phyloP scores from a whole-genome alignment of 1,284 basidiomycete genomes.

The Ceratobasidium sp. region DNA sequence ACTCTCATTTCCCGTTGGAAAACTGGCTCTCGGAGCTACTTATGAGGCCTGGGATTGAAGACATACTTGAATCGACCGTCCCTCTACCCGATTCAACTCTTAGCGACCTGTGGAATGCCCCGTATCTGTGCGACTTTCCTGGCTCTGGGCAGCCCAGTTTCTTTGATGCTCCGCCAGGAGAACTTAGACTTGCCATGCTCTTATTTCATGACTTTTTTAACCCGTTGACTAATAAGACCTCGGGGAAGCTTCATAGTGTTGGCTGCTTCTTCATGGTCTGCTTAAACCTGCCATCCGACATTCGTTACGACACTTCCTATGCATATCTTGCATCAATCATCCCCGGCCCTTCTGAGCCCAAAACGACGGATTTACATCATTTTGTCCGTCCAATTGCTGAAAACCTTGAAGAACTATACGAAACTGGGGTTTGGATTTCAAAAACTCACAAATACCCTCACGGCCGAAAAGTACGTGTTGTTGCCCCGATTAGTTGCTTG shows the following conservation, averaged over 20 bases:
- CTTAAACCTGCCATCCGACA: constrained; percentile 47
- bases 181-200: neutral
- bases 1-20: too few species aligned
- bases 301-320: constrained; percentile 49
- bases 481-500: constrained; percentile 53
- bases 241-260: constrained; percentile 26
- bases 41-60: too few species aligned
- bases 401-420: constrained; percentile 55
- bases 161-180: too few species aligned
- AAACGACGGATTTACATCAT: constrained; percentile 55
- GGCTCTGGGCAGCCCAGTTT: too few species aligned
- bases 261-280: constrained; percentile 37
- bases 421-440: constrained; percentile 54
- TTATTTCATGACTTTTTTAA: constrained; percentile 40
- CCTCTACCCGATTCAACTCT: too few species aligned
- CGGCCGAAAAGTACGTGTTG: constrained; percentile 53
- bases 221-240: constrained; percentile 6
- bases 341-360: constrained; percentile 59
- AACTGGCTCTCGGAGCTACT: too few species aligned
- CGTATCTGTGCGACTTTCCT: too few species aligned
- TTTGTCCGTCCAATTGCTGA: constrained; percentile 57
- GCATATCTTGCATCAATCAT: constrained; percentile 54
- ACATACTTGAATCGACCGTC: too few species aligned
- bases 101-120: too few species aligned
- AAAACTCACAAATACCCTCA: constrained; percentile 52